These are phyloP conservation scores for Suillus tomentosus DNA, from an alignment of 768 basidiomycete genomes.

Conservation along the genomic window DNA sequence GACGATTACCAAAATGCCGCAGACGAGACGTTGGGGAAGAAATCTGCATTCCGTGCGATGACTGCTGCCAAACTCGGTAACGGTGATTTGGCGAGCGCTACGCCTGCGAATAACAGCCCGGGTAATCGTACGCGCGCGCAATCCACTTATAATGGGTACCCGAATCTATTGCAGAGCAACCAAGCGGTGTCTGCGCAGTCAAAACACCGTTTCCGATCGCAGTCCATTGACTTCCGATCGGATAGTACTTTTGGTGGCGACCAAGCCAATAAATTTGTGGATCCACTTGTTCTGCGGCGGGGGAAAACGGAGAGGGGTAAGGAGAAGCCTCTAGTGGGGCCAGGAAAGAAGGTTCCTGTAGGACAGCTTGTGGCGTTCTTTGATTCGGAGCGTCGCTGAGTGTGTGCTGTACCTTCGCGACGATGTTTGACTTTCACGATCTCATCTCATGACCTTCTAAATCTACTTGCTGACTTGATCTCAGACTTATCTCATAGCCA, in stretches of 20 bases:
- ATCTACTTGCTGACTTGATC: conserved; percentile 6
- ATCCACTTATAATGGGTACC: conserved; percentile 50
- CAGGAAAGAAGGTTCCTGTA: conserved; percentile 66
- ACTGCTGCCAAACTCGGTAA: conserved; percentile 37
- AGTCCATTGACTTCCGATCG: conserved; percentile 37
- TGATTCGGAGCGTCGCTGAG: conserved; percentile 41
- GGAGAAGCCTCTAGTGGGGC: conserved; percentile 38
- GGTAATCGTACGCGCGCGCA: conserved; percentile 50
- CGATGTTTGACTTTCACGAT: conserved; percentile 4
- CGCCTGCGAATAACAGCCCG: conserved; percentile 26
- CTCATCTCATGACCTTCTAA: background rate
- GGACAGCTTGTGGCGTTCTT: conserved; percentile 86
- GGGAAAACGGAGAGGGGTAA: conserved; percentile 45
- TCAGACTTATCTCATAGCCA: conserved; percentile 8
- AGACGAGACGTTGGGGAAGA: conserved; percentile 62
- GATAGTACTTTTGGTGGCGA: conserved; percentile 22
- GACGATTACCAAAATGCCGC: conserved; percentile 33
- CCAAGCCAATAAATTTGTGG: conserved; percentile 58
- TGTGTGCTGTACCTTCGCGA: background rate
- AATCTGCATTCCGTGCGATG: conserved; percentile 29
- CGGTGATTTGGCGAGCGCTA: conserved; percentile 26
- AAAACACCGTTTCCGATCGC: conserved; percentile 38
- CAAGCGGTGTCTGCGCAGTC: conserved; percentile 22
- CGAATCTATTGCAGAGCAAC: conserved; percentile 32
- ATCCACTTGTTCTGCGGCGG: conserved; percentile 71